Percentiles rank a stretch among this genome's conserved stretches.
phyloP scores from a whole-genome alignment of 2,329 filamentous ascomycete genomes.

The Aschersonia sp. region DNA sequence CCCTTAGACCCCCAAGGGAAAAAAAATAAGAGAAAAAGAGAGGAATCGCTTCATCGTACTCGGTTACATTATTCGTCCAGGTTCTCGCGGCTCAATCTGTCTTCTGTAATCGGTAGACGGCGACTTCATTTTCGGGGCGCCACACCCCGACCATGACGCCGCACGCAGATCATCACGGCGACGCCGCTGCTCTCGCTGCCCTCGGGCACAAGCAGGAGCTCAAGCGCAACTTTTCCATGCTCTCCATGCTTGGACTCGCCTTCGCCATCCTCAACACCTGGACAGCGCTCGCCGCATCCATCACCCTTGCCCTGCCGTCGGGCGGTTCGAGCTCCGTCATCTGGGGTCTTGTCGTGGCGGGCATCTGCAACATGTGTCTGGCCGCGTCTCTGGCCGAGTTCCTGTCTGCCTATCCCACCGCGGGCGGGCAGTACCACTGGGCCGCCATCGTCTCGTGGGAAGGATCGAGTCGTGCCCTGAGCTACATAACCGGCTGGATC shows the following conservation, averaged over 20 bases:
- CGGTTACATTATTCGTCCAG: too few relatives aligned
- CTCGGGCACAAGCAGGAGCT: slow-evolving; percentile 35
- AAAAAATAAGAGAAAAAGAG: too few relatives aligned
- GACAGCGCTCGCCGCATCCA: slow-evolving; percentile 32
- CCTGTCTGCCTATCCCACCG: slow-evolving; percentile 46
- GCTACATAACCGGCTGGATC: slow-evolving; percentile 61
- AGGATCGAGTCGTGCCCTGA: slow-evolving; percentile 44
- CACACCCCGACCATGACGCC: background rate
- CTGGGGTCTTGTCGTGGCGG: slow-evolving; percentile 51
- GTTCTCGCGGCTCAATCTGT: too few relatives aligned
- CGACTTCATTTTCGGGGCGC: too few relatives aligned
- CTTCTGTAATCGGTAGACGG: too few relatives aligned
- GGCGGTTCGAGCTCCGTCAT: slow-evolving; percentile 59
- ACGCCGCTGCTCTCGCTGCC: slow-evolving; percentile 24
- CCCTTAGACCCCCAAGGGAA: too few relatives aligned
- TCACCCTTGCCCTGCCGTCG: slow-evolving; percentile 42
- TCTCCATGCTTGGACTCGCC: slow-evolving; percentile 32
- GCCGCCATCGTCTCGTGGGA: slow-evolving; percentile 49
- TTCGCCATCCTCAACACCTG: slow-evolving; percentile 36
- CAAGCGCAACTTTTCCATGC: slow-evolving; percentile 32
- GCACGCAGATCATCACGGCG: slow-evolving; percentile 8
- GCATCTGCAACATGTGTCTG: slow-evolving; percentile 55
- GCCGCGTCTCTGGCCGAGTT: slow-evolving; percentile 59
- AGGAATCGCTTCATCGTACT: too few relatives aligned
- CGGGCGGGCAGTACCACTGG: slow-evolving; percentile 58